A percentile compares a stretch with the other conserved stretches of the same genome.
Evolutionary conservation across 1,139 yeast species (phyloP).

Genomic region (Candida tropicalis): DNA sequence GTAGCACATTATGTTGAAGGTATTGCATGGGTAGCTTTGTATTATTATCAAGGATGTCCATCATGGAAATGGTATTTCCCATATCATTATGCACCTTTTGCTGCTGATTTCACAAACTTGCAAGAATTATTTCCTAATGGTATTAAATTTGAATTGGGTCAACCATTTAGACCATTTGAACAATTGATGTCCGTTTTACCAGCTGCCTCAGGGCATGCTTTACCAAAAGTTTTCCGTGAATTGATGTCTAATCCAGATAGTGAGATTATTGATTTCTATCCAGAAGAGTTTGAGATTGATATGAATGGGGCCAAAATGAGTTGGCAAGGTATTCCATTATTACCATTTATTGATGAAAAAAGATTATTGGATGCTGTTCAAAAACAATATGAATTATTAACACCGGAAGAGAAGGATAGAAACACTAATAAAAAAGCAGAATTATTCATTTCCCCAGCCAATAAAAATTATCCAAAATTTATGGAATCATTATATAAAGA

Average conservation of each 20-base stretch:
- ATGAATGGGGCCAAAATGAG: conserved; percentile 95
- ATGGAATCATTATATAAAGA: conserved; percentile 35
- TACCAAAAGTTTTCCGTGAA: conserved; percentile 82
- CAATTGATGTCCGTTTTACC: conserved; percentile 98
- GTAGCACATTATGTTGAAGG: conserved; percentile 87
- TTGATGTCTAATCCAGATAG: conserved; percentile 81
- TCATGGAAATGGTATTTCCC: conserved; percentile 99
- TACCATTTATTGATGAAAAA: conserved; percentile 89
- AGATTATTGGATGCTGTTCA: conserved; percentile 69
- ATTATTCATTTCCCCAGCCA: conserved; percentile 58
- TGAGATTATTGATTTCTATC: conserved; percentile 89
- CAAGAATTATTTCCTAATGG: conserved; percentile 48
- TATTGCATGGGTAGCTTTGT: conserved; percentile 89
- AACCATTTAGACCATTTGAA: conserved; percentile 91
- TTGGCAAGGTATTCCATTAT: conserved; percentile 91
- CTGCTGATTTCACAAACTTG: conserved; percentile 75
- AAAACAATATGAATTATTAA: conserved; percentile 61
- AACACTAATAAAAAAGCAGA: conserved; percentile 69
- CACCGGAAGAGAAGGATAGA: conserved; percentile 70
- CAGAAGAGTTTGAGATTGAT: conserved; percentile 85
- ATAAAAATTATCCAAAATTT: conserved; percentile 48
- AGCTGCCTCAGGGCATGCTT: conserved; percentile 90
- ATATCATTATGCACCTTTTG: conserved; percentile 97
- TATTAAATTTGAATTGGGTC: conserved; percentile 66
- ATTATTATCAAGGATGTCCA: conserved; percentile 97